Evolutionary conservation across 306 rosid genomes (phyloP).

Genomic region (Lagenaria siceraria): DNA sequence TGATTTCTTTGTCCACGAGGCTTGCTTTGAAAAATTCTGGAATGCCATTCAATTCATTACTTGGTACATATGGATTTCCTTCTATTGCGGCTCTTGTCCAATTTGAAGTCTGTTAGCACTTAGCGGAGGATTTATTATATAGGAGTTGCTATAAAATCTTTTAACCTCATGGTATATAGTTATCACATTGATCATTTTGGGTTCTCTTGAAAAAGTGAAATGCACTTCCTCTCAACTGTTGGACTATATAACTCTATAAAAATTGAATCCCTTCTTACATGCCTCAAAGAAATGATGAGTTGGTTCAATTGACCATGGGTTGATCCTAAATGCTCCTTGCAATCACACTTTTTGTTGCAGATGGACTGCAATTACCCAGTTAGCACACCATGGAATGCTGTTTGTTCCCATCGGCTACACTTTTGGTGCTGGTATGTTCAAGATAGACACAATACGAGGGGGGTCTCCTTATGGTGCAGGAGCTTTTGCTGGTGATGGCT

Average conservation of each 20-base stretch:
- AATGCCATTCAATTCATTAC: neutral
- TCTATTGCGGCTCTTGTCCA: neutral
- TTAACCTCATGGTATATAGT: neutral
- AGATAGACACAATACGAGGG: slow-evolving; percentile 74
- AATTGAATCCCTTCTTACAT: neutral
- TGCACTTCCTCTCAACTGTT: neutral
- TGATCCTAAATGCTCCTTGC: neutral
- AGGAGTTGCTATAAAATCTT: neutral
- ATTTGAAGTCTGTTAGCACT: neutral
- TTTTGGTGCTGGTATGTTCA: slow-evolving; percentile 88
- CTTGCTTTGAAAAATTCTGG: neutral
- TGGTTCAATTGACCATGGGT: neutral
- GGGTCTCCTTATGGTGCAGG: slow-evolving; percentile 97
- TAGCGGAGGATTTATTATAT: neutral
- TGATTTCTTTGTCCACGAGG: neutral
- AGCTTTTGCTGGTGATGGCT: slow-evolving; percentile 81
- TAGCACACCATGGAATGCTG: slow-evolving; percentile 93
- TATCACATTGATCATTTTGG: neutral
- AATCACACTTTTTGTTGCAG: slow-evolving; percentile 29
- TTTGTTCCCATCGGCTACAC: slow-evolving; percentile 93
- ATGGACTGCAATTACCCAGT: slow-evolving; percentile 94
- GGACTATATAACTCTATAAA: neutral
- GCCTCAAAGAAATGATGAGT: neutral
- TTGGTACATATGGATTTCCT: neutral
- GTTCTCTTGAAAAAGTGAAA: neutral